phyloP scores from a whole-genome alignment of 805 yeast species.

The Kuraishia piskuri region DNA sequence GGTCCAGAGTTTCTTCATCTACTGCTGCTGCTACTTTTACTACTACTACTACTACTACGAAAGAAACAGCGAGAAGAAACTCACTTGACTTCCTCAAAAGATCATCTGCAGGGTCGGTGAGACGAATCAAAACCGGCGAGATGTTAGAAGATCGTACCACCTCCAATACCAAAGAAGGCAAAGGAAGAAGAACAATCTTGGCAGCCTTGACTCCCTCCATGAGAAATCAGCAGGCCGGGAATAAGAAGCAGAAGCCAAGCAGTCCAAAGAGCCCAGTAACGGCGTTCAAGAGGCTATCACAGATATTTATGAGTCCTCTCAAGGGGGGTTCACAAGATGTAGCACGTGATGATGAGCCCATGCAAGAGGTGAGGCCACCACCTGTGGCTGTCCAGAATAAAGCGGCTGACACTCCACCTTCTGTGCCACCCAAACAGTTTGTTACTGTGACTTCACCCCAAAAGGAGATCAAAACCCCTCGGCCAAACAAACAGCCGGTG shows the following conservation, averaged over 20 bases:
- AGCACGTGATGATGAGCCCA: not conserved
- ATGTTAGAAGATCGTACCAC: not conserved
- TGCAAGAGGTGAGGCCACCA: not conserved
- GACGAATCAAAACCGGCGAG: not conserved
- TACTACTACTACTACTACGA: too few species aligned
- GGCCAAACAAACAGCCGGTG: not conserved
- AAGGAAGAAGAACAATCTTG: not conserved
- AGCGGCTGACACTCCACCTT: not conserved
- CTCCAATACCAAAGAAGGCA: not conserved
- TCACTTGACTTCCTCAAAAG: conserved; percentile 14
- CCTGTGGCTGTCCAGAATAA: not conserved
- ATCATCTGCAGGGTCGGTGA: not conserved
- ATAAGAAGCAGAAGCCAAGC: not conserved
- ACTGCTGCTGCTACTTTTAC: too few species aligned
- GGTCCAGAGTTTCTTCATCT: not conserved
- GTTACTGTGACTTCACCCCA: not conserved
- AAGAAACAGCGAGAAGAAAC: too few species aligned
- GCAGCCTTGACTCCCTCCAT: not conserved
- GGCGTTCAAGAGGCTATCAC: not conserved
- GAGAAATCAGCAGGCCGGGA: not conserved
- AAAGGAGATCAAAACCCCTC: not conserved
- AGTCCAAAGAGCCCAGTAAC: not conserved
- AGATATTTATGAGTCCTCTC: not conserved
- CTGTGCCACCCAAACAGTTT: not conserved
- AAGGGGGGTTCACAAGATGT: not conserved